Evolutionary conservation across 352 stramenopile genomes (phyloP), one percentile per base, ranked within the genome.

Genomic region (Pythium utonaiense): DNA sequence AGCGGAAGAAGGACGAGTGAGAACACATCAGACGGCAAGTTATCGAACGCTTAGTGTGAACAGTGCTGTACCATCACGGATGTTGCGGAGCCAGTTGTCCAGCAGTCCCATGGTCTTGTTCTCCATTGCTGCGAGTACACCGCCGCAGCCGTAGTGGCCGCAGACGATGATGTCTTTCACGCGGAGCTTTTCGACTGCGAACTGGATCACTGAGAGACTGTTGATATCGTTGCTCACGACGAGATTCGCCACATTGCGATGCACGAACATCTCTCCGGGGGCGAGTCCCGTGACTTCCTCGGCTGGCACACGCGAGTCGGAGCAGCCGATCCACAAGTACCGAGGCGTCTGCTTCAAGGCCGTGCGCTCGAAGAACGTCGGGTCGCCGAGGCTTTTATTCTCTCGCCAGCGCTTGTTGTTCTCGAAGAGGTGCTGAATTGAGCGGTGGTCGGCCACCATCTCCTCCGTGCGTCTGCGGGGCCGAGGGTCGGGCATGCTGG

Each of bases 61-160:
- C n/a, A 38, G 47, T 16, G 17, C 22, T 56, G 33, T 17, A 80
- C 71, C 79, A 60, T 98, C 91, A 25, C 90, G 83, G 56, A 98
- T 97, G 69, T 96, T 97, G 60, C 87, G 80, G 49, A 98, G 67
- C 93, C 93, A 98, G 69, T 97, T 95, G 75, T 97, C 91, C 8
- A 98, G 66, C 38, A 95, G 54, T 2, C 86, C 86, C 36, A 93
- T 38, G 53, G 87, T 73, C 65, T 91, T 80, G 71, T 95, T 90
- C 38, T 83, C 77, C 57, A 93, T 72, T 44, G 89, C 85, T 1
- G 86, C 86, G 28, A 72, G 64, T 21, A 96, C 80, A 27, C 87
- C 88, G 41, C 86, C 88, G 57, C 88, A 96, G 50, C 91, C 85
- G 67, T 96, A 96, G 69, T 96, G 84, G 13, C 88, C 88, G 54